Evolutionary conservation across 2,329 filamentous ascomycete species (phyloP), one percentile per base, ranked within the genome.

Genomic region (Alternaria sp.): DNA sequence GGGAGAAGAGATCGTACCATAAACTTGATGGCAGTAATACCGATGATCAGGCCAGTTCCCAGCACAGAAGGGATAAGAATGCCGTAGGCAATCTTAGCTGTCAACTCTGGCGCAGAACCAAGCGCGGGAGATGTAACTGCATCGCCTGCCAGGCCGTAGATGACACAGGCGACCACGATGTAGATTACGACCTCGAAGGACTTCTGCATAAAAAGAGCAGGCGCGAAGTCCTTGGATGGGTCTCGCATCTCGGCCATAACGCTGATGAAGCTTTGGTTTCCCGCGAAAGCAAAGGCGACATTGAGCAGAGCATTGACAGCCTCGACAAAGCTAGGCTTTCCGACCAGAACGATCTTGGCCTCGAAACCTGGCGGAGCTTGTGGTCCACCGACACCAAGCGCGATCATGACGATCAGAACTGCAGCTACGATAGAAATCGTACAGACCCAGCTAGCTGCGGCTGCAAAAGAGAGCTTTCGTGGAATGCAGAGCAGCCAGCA

Each of bases 31-130:
- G 88, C 88, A 2, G 92, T 87, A 67, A 90, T 87, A 14, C 87
- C 89, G 72, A 91, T 89, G 61, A 92, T 90, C 5, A 92, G 89
- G 55, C 89, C 90, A 0, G 90, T 89, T 53, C 92, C 88, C 45
- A 92, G 82, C 58, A 92, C 91, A 2, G 91, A 91, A 20, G 89
- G 89, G 5, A 89, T 84, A 2, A 90, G 89, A 59, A 92, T 82
- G 20, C 88, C 89, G 79, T 88, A 92, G 12, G 90, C 90, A 15
- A 90, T 82, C 74, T 91, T 91, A 20, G 86, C 83, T 30, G 91
- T 81, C 0, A 85, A 73, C 3, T 73, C 74, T 4, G 85, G 83
- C 6, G 89, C 86, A 0, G 89, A 90, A 4, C 89, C 87, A 2
- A 93, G 83, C 0, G 90, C 90, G 0, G 90, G 90, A 3, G 87